These are phyloP conservation scores for Tuber aestivum DNA, from an alignment of 495 filamentous ascomycete genomes.

Conservation along the genomic window DNA sequence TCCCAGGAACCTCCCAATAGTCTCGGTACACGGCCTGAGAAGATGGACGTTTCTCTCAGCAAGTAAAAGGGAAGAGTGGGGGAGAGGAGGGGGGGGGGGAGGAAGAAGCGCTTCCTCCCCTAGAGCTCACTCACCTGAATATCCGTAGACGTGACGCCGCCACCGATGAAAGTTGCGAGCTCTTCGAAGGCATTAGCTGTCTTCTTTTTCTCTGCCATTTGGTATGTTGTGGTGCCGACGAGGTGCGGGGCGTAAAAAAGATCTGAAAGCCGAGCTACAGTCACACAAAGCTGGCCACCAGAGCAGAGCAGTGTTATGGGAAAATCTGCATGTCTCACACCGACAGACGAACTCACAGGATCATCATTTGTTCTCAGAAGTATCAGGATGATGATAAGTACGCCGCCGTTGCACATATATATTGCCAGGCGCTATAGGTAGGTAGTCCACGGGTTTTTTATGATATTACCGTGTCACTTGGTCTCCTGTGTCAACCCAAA, in stretches of 20 bases:
- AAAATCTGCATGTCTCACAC: constrained; percentile 6
- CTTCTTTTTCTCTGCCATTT: constrained; percentile 4
- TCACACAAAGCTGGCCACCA: constrained; percentile 4
- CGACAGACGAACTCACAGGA: constrained; percentile 1
- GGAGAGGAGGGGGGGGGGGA: background rate
- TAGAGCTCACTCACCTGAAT: constrained; percentile 1
- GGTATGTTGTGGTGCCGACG: constrained; percentile 4
- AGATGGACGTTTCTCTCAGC: background rate
- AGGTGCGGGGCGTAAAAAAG: constrained; percentile 4
- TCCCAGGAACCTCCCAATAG: constrained; percentile 4
- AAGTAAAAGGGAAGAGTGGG: background rate
- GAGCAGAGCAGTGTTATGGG: constrained; percentile 2
- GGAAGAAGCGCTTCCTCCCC: background rate
- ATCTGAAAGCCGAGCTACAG: constrained; percentile 2
- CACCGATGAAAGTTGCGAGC: constrained; percentile 6
- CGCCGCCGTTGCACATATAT: constrained; percentile 6
- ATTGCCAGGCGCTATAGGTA: constrained; percentile 3
- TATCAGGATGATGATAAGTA: constrained; percentile 2
- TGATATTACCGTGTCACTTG: constrained; percentile 2
- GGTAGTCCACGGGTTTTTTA: background rate
- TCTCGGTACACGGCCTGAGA: background rate
- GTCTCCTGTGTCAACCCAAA: background rate
- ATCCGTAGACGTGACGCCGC: constrained; percentile 2
- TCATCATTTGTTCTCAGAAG: constrained; percentile 5
- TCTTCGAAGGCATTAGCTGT: constrained; percentile 4